Conservation (phyloP, 2,329 filamentous ascomycete genomes). For the Bipolaris bicolor region DNA sequence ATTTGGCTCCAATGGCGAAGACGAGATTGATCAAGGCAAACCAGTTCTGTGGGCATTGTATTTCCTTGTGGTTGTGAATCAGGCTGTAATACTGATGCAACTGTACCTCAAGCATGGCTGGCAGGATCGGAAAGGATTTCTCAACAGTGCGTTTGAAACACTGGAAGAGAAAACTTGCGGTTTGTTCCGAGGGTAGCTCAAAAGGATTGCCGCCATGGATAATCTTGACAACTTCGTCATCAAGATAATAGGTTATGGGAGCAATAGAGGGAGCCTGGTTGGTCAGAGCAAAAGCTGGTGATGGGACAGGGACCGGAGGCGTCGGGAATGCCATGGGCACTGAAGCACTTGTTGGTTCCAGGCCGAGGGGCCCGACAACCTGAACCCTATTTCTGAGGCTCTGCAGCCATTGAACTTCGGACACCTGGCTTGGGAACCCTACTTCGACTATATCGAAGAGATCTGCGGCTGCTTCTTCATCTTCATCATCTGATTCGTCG, state of each 20-base stretch:
- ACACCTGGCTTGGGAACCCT: constrained; percentile 23
- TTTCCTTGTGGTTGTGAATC: constrained; percentile 1
- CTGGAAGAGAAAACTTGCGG: constrained; percentile 27
- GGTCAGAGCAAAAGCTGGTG: background rate
- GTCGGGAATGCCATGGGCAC: background rate
- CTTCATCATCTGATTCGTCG: constrained; percentile 2
- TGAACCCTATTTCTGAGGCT: constrained; percentile 15
- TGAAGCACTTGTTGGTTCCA: constrained; percentile 7
- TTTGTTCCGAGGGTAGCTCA: constrained; percentile 20
- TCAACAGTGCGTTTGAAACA: constrained; percentile 40
- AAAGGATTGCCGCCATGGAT: constrained; percentile 12
- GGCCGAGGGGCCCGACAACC: constrained; percentile 2
- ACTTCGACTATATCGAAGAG: constrained; percentile 7
- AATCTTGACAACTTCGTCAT: constrained; percentile 28
- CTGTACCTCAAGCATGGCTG: constrained; percentile 6
- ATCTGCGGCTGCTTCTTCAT: background rate
- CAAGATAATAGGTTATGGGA: constrained; percentile 30
- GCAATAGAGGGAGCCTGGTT: background rate
- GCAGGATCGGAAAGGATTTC: constrained; percentile 32
- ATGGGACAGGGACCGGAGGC: background rate
- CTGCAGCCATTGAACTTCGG: constrained; percentile 30
- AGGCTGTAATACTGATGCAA: constrained; percentile 16
- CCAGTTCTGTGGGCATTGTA: constrained; percentile 30
- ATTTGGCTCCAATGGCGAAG: constrained; percentile 48
- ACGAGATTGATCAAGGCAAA: constrained; percentile 47